Base-by-base conservation (phyloP, 2,329 filamentous ascomycete species). In the Fusarium pilosicola region DNA sequence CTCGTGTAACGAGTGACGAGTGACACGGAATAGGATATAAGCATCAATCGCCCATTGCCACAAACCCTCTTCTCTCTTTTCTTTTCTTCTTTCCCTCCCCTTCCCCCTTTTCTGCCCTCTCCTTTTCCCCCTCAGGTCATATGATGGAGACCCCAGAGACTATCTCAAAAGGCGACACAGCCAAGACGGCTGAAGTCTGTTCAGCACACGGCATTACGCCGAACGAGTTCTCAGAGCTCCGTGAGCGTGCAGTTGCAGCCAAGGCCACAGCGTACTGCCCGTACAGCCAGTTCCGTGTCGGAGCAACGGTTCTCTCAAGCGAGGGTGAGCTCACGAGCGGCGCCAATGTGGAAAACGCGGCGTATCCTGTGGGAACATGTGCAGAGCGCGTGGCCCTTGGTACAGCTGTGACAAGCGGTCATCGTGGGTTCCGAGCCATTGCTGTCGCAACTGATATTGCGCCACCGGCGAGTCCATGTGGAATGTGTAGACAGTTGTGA, bases 401-500 rank as follows among this genome's bases (percentile, higher is more conserved):
- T 13, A 94, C 91, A 44, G 96, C 96, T 28, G 89, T 98, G 10
- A 88, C 90, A 12, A 84, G 84, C 58, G 88, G 89, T 7, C 83
- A 88, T 74, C 83, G 82, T 39, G 78, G 59, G 14, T 94, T 97
- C 84, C 91, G 90, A 79, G 96, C 95, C 26, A 83, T 99, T 28
- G 96, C 93, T 22, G 95, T 99, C 8, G 89, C 93, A 12, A 97
- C 95, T 11, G 93, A 98, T 80, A 92, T 93, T 46, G 84, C 83
- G 38, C 89, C 90, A 36, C 90, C 91, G 8, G 88, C 88, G 54
- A 91, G 92, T 71, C 96, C 96, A 1, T 99, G 96, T 81, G 96
- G 96, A 62, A 98, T 97, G 95, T 98, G 96, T 82, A 88, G 96
- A 77, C 96, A 98, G 81, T 97, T 96, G 92, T 94, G 80, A 85